Conservation (phyloP, 257 asterid genomes). For the Solanum piurae region DNA sequence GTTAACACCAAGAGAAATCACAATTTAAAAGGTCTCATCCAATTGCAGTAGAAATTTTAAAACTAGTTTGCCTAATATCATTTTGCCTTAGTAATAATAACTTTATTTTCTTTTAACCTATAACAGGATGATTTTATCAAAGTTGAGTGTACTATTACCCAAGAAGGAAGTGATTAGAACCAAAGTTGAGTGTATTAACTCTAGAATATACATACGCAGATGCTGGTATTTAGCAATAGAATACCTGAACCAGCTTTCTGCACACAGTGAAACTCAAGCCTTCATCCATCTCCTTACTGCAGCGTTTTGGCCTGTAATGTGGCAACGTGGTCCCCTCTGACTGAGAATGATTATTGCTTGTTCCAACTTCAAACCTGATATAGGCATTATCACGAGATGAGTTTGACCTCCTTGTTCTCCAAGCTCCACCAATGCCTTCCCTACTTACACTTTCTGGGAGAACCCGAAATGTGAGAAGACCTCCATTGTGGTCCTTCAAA, state of each 20-base stretch:
- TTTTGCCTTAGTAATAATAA: neutral
- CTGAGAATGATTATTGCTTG: conserved; percentile 24
- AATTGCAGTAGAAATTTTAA: neutral
- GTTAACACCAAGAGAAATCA: neutral
- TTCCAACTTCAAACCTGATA: conserved; percentile 56
- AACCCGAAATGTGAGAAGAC: conserved; percentile 45
- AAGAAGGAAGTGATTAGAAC: neutral
- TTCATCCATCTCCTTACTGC: conserved; percentile 45
- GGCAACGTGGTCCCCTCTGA: conserved; percentile 5
- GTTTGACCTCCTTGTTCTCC: conserved; percentile 67
- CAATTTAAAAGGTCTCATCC: neutral
- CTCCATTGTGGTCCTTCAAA: conserved; percentile 48
- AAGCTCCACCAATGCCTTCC: conserved; percentile 36
- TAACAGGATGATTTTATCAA: neutral
- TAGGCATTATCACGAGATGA: conserved; percentile 50
- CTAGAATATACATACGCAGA: neutral
- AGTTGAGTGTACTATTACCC: neutral
- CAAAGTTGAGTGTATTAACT: neutral
- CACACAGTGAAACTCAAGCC: conserved; percentile 77
- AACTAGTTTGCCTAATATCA: neutral
- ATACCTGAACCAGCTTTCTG: conserved; percentile 88
- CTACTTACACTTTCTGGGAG: conserved; percentile 21
- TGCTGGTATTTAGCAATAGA: neutral
- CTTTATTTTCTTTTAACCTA: neutral
- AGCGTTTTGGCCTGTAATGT: conserved; percentile 22